Evolutionary conservation across 495 filamentous ascomycete species (phyloP), one percentile per base, ranked within the genome.

Genomic region (Penicillium macrosclerotiorum): DNA sequence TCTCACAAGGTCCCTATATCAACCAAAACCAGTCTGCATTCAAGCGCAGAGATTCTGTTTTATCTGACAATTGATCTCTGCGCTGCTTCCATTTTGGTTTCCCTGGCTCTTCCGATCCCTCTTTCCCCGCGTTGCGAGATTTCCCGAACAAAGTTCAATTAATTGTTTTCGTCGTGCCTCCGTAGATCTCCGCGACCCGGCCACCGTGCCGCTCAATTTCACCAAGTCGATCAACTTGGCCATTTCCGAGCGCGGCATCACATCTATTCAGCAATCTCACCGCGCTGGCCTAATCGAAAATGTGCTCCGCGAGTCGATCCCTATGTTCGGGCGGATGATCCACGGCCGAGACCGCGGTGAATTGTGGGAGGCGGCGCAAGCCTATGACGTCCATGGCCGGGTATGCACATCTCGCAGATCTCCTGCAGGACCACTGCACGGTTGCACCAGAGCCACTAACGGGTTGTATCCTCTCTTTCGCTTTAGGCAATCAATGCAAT

Each of bases 281-380:
- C 75, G 78, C 13, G 60, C 75, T 5, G 76, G 78, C 8, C 75
- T 96, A 19, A 74, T 94, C 37, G 76, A 90, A 1, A 76, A 84
- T 56, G 78, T 97, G 17, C 73, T 92, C 32, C 65, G 64, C 12
- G 79, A 86, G 35, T 88, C 92, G 0, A 89, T 96, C 42, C 94
- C 94, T 5, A 95, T 99, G 89, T 70, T 84, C 48, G 92, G 91
- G 8, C 89, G 93, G n/a, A 97, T 97, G 93, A 93, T 99, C 39
- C 93, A 99, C 60, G 84, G 88, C 17, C 74, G 75, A 49, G 73
- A 72, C n/a, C 59, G 76, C 23, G 87, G 86, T 17, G 63, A 82
- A 13, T 65, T 93, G 8, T 88, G 81, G 59, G 83, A 93, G 51
- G 81, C 86, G 45, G 67, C 86, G 14, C 93, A 99, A 64, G 77